A percentile compares a stretch with the other conserved stretches of the same genome.
Conservation (phyloP, 73 alveolate genomes). For the Uronychia setigera region DNA sequence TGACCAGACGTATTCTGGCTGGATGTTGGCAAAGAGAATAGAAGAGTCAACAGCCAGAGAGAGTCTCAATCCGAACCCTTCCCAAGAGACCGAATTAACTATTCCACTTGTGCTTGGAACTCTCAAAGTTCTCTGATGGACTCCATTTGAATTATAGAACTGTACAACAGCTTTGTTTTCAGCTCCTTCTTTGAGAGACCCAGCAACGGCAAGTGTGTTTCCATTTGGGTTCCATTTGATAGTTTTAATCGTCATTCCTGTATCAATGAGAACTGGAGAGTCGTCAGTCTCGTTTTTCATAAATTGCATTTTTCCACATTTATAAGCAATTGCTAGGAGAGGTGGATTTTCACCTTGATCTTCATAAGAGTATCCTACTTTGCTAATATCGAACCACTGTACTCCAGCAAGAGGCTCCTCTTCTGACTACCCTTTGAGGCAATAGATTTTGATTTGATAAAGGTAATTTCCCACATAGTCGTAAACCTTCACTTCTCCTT, state of each 20-base stretch:
- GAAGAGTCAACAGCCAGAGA: constrained; percentile 96
- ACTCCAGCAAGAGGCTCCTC: constrained; percentile 77
- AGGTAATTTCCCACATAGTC: constrained; percentile 86
- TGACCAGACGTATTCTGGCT: constrained; percentile 97
- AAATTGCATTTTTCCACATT: constrained; percentile 93
- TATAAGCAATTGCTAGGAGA: constrained; percentile 78
- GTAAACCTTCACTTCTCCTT: constrained; percentile 92
- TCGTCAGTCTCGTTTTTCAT: constrained; percentile 94
- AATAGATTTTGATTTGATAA: constrained; percentile 67
- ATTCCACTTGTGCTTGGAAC: constrained; percentile 78
- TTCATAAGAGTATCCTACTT: constrained; percentile 70
- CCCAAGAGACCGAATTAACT: constrained; percentile 91
- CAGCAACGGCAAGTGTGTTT: constrained; percentile 79
- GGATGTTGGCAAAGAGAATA: constrained; percentile 95
- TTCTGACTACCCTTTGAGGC: constrained; percentile 70
- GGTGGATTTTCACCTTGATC: constrained; percentile 58
- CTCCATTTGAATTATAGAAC: constrained; percentile 90
- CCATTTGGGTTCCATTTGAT: constrained; percentile 88
- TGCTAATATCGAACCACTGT: constrained; percentile 74
- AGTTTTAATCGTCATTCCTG: constrained; percentile 76
- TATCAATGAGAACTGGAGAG: constrained; percentile 80
- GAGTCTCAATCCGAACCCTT: constrained; percentile 97
- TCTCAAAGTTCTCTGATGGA: constrained; percentile 89
- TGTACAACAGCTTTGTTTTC: constrained; percentile 88
- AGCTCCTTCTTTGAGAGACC: constrained; percentile 56